A percentile compares a stretch with the other conserved stretches of the same genome.
Conservation (phyloP, 225 moss, liverwort and hornwort species). For the Sphagnum tenellum region DNA sequence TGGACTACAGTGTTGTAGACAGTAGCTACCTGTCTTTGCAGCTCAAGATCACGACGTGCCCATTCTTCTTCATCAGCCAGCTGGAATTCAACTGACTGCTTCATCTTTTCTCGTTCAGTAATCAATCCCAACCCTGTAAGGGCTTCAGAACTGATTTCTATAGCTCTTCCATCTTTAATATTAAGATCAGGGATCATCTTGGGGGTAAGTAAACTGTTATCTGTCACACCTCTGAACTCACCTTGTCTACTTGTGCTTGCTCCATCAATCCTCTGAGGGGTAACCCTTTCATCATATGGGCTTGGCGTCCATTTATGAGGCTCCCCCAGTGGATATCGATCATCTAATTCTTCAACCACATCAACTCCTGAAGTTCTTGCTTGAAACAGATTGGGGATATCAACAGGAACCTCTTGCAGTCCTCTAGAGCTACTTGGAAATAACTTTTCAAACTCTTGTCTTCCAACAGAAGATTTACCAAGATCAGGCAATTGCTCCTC, state of each 20-base stretch:
- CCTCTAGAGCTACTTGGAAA: conserved; percentile 9
- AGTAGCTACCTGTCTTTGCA: conserved; percentile 65
- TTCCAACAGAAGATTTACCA: too few species aligned
- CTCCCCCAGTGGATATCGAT: too few species aligned
- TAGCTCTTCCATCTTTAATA: conserved; percentile 10
- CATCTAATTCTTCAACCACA: conserved; percentile 13
- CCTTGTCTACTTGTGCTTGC: conserved; percentile 40
- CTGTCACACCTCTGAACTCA: conserved; percentile 3
- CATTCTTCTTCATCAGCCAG: conserved; percentile 76
- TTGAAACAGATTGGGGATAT: conserved; percentile 10
- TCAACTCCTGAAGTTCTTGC: conserved; percentile 10
- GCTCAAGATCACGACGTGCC: conserved; percentile 72
- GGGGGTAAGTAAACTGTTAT: conserved; percentile 4
- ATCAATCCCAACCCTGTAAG: conserved; percentile 20
- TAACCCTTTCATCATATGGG: conserved; percentile 4
- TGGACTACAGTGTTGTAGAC: background rate
- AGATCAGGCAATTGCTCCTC: conserved; percentile 12
- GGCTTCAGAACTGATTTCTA: conserved; percentile 13
- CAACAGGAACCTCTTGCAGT: conserved; percentile 1
- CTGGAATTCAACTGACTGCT: conserved; percentile 62
- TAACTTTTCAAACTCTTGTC: too few species aligned
- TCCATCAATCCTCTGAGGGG: conserved; percentile 22
- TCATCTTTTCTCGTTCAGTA: conserved; percentile 55
- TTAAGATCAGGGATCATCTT: conserved; percentile 8
- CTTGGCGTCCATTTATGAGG: conserved; percentile 6